A percentile compares a stretch with the other conserved stretches of the same genome.
Conservation (phyloP, 2,329 filamentous ascomycete genomes). For the Clathrospora elynae region DNA sequence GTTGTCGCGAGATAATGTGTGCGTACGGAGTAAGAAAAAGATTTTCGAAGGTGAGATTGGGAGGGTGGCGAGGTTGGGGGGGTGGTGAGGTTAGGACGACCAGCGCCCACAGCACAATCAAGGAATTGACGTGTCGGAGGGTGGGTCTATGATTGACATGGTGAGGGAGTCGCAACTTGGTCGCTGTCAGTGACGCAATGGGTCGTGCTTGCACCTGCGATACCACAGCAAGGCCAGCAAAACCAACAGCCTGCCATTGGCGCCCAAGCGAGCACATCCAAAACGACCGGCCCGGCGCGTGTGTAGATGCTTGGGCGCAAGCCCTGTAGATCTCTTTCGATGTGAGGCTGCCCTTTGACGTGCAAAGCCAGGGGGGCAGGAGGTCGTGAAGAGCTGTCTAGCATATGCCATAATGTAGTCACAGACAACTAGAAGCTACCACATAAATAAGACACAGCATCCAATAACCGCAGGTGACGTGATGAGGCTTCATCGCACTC, state of each 20-base stretch:
- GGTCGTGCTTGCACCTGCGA: slow-evolving; percentile 22
- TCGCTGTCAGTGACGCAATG: slow-evolving; percentile 31
- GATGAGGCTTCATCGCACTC: too few species aligned
- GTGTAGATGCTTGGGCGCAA: too few species aligned
- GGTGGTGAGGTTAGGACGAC: slow-evolving; percentile 15
- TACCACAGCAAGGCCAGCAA: slow-evolving; percentile 21
- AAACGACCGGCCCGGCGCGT: slow-evolving; percentile 17
- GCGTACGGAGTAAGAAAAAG: too few species aligned
- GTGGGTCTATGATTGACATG: slow-evolving; percentile 23
- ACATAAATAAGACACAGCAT: too few species aligned
- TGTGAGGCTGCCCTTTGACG: too few species aligned
- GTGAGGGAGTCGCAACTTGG: slow-evolving; percentile 34
- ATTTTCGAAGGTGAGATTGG: slow-evolving; percentile 3
- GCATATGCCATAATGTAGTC: too few species aligned
- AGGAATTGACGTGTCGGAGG: slow-evolving; percentile 24
- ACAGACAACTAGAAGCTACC: too few species aligned
- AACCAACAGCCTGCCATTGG: slow-evolving; percentile 21
- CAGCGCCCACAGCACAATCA: slow-evolving; percentile 25
- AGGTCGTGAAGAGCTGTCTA: too few species aligned
- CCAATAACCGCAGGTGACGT: too few species aligned
- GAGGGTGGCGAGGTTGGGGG: slow-evolving; percentile 8
- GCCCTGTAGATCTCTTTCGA: too few species aligned
- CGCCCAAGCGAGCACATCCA: slow-evolving; percentile 5
- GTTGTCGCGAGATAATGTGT: slow-evolving; percentile 17
- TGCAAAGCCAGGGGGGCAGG: too few species aligned